Percentiles rank a stretch among this genome's conserved stretches.
phyloP scores from a whole-genome alignment of 140 eudicot species.

The Bidens hawaiensis region DNA sequence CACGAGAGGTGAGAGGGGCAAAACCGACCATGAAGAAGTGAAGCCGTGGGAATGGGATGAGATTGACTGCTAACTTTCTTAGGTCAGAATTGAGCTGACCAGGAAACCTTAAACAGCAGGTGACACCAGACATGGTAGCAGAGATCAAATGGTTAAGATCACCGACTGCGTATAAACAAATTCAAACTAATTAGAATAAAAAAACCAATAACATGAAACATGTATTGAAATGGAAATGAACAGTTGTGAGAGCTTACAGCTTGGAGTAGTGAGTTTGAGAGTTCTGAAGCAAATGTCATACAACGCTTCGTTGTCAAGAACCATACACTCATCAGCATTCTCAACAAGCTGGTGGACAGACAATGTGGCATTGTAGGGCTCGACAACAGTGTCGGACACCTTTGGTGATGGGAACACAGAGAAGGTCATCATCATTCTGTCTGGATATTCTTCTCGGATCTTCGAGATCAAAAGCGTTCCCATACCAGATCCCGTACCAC shows the following conservation, averaged over 20 bases:
- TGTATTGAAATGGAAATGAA: too few species aligned
- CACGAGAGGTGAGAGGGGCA: neutral
- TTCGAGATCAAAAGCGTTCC: conserved; percentile 55
- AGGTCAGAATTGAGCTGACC: conserved; percentile 60
- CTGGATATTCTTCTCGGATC: conserved; percentile 58
- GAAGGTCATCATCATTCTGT: conserved; percentile 59
- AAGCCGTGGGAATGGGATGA: conserved; percentile 57
- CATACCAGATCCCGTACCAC: conserved; percentile 66
- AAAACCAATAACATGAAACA: neutral
- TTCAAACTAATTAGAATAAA: neutral
- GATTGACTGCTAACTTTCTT: conserved; percentile 50
- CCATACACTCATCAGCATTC: conserved; percentile 64
- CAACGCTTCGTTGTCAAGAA: neutral
- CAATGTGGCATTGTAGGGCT: conserved; percentile 56
- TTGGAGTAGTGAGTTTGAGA: neutral
- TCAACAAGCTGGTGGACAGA: conserved; percentile 60
- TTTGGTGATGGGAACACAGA: conserved; percentile 22
- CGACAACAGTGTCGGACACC: conserved; percentile 52
- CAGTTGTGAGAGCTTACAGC: neutral
- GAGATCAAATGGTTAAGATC: conserved; percentile 56
- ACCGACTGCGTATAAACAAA: conserved; percentile 39
- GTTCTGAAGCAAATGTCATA: neutral
- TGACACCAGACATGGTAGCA: conserved; percentile 51
- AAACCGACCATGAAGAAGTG: conserved; percentile 32
- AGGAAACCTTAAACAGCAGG: conserved; percentile 29